Percentiles rank a stretch among this genome's conserved stretches.
These are phyloP conservation scores for Hyparrhenia diplandra DNA, from an alignment of 176 grass and related monocot genomes.

Conservation along the genomic window DNA sequence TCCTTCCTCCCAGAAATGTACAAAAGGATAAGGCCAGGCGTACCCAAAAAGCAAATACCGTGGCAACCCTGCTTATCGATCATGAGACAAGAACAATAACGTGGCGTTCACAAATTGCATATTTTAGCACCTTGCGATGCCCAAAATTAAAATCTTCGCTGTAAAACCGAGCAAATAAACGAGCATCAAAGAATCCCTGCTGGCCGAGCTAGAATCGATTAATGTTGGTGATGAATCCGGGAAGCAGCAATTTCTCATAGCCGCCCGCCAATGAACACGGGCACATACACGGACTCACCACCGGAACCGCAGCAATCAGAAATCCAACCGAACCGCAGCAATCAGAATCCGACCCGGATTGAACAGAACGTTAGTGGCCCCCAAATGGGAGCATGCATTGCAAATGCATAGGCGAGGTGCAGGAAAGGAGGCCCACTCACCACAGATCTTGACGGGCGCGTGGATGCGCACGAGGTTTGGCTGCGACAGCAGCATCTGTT, in stretches of 20 bases:
- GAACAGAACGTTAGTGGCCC: background rate
- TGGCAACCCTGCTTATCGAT: slow-evolving; percentile 3
- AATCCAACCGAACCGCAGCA: background rate
- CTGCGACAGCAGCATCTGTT: slow-evolving; percentile 76
- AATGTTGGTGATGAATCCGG: background rate
- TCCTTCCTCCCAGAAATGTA: slow-evolving; percentile 13
- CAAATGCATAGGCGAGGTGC: background rate
- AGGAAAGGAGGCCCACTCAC: slow-evolving; percentile 16
- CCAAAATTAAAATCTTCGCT: background rate
- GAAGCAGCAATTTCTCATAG: background rate
- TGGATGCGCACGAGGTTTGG: slow-evolving; percentile 35
- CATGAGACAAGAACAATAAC: background rate
- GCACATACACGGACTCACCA: background rate
- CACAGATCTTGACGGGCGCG: slow-evolving; percentile 78
- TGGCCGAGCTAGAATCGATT: background rate
- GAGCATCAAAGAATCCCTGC: background rate
- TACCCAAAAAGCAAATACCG: background rate
- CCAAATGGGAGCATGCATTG: background rate
- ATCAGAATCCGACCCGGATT: background rate
- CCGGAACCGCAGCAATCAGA: background rate
- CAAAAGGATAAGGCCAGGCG: slow-evolving; percentile 1
- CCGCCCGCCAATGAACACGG: background rate
- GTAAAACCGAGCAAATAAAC: background rate
- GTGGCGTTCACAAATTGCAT: background rate
- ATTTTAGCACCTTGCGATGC: background rate